Conservation (phyloP, 1,284 basidiomycete species). For the Cutaneotrichosporon cutaneum region DNA sequence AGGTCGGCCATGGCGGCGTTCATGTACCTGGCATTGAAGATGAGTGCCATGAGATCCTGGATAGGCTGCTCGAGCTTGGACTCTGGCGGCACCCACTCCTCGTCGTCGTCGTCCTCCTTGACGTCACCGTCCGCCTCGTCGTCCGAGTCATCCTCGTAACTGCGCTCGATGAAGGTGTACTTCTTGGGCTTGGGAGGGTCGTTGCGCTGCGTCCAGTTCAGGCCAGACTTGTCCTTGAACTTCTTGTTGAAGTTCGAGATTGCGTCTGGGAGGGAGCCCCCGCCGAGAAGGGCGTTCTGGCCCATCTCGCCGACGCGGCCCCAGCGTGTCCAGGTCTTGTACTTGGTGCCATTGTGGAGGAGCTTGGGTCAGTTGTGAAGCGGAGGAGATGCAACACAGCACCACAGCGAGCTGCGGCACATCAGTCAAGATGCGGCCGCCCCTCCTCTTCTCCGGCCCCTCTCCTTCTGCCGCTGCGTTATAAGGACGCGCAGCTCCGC, state of each 20-base stretch:
- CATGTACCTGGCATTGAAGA: slow-evolving; percentile 57
- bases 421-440: no score
- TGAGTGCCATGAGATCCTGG: slow-evolving; percentile 59
- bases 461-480: no score
- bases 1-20: slow-evolving; percentile 63
- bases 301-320: slow-evolving; percentile 28
- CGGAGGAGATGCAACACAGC: not conserved
- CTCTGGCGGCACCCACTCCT: slow-evolving; percentile 17
- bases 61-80: slow-evolving; percentile 18
- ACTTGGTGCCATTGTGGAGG: slow-evolving; percentile 10
- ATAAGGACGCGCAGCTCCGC: no score
- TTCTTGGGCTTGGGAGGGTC: slow-evolving; percentile 16
- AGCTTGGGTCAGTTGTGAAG: slow-evolving; percentile 12
- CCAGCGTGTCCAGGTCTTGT: slow-evolving; percentile 26
- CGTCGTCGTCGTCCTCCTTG: slow-evolving; percentile 12
- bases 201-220: slow-evolving; percentile 18
- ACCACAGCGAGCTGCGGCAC: not conserved
- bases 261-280: slow-evolving; percentile 11
- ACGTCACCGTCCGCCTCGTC: slow-evolving; percentile 13
- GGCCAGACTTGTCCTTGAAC: slow-evolving; percentile 29
- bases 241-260: slow-evolving; percentile 19
- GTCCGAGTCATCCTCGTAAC: slow-evolving; percentile 22
- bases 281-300: slow-evolving; percentile 13
- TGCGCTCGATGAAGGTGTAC: slow-evolving; percentile 28
- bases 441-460: no score